Conservation (phyloP, 441 rosid genomes). For the Adansonia grandidieri region DNA sequence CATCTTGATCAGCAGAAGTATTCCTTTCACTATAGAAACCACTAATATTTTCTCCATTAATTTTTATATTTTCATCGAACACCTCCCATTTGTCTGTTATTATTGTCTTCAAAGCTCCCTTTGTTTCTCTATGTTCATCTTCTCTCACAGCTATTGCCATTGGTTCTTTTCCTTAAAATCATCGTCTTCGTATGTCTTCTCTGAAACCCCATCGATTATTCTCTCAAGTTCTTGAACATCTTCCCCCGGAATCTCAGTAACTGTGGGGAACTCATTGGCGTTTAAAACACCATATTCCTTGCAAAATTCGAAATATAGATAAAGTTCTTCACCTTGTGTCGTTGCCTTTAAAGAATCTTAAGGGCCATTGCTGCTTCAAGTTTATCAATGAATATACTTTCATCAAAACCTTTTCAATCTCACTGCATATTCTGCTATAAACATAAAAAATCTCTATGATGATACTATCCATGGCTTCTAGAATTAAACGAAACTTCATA, state of each 20-base stretch:
- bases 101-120: constrained; percentile 43
- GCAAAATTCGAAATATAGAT: constrained; percentile 54
- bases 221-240: constrained; percentile 57
- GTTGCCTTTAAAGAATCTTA: constrained; percentile 50
- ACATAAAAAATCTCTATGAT: constrained; percentile 18
- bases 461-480: constrained; percentile 27
- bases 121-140: constrained; percentile 20
- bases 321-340: constrained; percentile 53
- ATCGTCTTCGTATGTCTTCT: constrained; percentile 13
- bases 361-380: constrained; percentile 52
- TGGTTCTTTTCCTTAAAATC: constrained; percentile 21
- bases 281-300: constrained; percentile 53
- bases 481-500: constrained; percentile 20
- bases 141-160: constrained; percentile 31
- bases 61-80: constrained; percentile 54
- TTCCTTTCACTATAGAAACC: constrained; percentile 2
- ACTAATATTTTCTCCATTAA: not conserved
- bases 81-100: constrained; percentile 72
- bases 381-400: constrained; percentile 38
- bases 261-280: constrained; percentile 48
- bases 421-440: constrained; percentile 20
- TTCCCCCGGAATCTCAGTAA: constrained; percentile 47
- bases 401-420: constrained; percentile 40
- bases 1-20: constrained; percentile 10
- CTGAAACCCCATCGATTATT: constrained; percentile 33